These are phyloP conservation scores for Picochlorum sp. DNA, from an alignment of 139 green algal genomes.

Conservation along the genomic window DNA sequence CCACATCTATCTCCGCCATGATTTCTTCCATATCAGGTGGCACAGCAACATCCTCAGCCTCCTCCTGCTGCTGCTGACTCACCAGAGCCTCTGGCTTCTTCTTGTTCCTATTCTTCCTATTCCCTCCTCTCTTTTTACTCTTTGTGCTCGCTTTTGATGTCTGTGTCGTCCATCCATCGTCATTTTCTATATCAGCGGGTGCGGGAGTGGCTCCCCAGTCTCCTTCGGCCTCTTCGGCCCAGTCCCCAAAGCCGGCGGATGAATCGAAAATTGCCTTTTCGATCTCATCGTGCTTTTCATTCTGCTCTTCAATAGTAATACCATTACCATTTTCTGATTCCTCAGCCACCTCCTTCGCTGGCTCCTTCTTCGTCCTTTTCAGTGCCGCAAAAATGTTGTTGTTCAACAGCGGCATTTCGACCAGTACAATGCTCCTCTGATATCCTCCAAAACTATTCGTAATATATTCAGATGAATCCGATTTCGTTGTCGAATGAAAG, in stretches of 20 bases:
- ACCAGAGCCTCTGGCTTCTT: no score
- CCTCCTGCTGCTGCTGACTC: neutral
- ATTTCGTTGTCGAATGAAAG: no score
- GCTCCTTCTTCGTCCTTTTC: conserved; percentile 26
- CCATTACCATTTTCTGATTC: conserved; percentile 8
- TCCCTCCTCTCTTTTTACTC: no score
- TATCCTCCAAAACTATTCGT: no score
- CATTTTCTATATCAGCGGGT: neutral
- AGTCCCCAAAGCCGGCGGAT: conserved; percentile 16
- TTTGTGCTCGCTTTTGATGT: conserved; percentile 8
- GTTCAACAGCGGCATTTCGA: neutral
- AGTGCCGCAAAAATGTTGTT: conserved; percentile 32
- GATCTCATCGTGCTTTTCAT: conserved; percentile 29
- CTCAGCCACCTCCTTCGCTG: conserved; percentile 11
- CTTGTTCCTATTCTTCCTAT: no score
- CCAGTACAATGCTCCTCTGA: neutral
- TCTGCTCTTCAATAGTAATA: neutral
- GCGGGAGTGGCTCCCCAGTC: conserved; percentile 13
- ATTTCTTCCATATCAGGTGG: neutral
- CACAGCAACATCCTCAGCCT: neutral
- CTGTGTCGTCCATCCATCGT: conserved; percentile 18
- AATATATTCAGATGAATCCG: no score
- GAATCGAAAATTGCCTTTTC: conserved; percentile 29
- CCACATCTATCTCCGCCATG: conserved; percentile 25
- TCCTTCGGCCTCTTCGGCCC: conserved; percentile 26